Percentiles rank a stretch among this genome's conserved stretches.
phyloP scores from a whole-genome alignment of 2,329 filamentous ascomycete species.

The Zelopaecilomyces penicillatus region DNA sequence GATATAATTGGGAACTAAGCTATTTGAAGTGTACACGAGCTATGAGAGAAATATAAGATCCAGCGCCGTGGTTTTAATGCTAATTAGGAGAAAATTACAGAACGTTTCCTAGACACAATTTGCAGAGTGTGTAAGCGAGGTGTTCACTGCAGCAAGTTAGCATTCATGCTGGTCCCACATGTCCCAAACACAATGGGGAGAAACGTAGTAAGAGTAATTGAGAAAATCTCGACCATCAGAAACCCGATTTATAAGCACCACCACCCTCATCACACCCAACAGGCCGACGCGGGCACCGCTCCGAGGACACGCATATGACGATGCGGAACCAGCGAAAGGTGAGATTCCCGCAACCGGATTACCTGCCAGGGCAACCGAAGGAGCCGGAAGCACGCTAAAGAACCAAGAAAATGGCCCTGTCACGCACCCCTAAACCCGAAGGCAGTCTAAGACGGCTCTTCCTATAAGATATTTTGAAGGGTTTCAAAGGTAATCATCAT shows the following conservation, averaged over 20 bases:
- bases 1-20: no score
- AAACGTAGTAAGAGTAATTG: background rate
- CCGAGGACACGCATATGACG: conserved; percentile 25
- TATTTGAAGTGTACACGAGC: no score
- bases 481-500: conserved; percentile 36
- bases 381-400: conserved; percentile 1
- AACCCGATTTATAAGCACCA: conserved; percentile 40
- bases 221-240: conserved; percentile 30
- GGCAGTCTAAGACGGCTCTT: conserved; percentile 40
- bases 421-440: conserved; percentile 13
- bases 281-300: conserved; percentile 15
- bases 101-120: no score
- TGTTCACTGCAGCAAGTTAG: conserved; percentile 3
- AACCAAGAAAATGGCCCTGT: no score
- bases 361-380: conserved; percentile 7
- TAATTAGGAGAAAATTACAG: no score
- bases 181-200: background rate
- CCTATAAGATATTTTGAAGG: conserved; percentile 27
- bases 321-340: conserved; percentile 18
- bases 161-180: background rate
- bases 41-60: no score
- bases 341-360: conserved; percentile 2
- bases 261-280: conserved; percentile 27
- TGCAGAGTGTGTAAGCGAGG: no score
- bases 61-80: no score